Evolutionary conservation across 768 basidiomycete species (phyloP), one percentile per base, ranked within the genome.

Genomic region (Pisolithus marmoratus): DNA sequence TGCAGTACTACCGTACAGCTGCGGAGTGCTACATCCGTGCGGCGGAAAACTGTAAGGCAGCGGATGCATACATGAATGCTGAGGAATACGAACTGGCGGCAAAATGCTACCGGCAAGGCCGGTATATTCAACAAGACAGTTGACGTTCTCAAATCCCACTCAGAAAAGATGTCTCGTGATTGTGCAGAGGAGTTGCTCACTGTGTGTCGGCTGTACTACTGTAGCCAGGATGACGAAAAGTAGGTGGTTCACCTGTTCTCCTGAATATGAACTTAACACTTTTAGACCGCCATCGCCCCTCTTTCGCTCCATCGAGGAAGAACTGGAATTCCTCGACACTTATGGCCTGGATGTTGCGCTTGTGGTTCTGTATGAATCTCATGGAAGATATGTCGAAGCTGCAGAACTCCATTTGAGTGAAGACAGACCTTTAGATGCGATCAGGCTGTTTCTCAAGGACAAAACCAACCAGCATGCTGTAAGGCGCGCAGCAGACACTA

Each of bases 241-340:
- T 71, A 48, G 50, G 67, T 59, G 20, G 29, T 47, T 0, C 19
- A 37, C 37, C 44, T 17, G 19, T 36, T 29, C 41, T 19, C 19
- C 2, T 46, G 12, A 49, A n/a, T 11, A 17, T 15, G 20, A 23
- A 19, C 46, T 55, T 14, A 65, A 8, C 14, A 12, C 23, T 38
- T 38, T 57, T 34, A 85, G 85, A 23, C 63, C 67, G 68, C 77
- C 62, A 74, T 74, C 22, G 49, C 67, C 50, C 6, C 60, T 87
- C 4, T 87, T 87, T 52, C 53, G 67, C 0, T 69, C 74, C 1
- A 64, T 72, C 1, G 78, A 85, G 22, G 79, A 83, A 20, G 71
- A 72, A 19, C 54, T 83, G n/a, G 74, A 77, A 37, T 87, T 81
- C 52, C 69, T 82, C 15, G 76, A 83, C 49, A 74, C 80, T 4